Conservation (phyloP, 306 rosid species). For the Potentilla sterilis region DNA sequence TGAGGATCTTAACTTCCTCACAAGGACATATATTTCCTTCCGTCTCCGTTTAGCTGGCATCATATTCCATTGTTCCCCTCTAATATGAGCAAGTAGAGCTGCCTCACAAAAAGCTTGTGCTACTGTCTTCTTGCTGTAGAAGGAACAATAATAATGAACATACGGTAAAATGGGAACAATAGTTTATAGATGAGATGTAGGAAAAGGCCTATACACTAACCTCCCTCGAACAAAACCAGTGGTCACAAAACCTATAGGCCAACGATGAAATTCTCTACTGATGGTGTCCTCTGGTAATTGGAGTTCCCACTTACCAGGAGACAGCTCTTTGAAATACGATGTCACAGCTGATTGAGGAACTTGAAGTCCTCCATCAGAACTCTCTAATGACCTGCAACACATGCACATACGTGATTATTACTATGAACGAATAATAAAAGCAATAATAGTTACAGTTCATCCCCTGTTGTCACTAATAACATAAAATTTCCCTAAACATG, state of each 20-base stretch:
- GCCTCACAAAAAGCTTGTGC: slow-evolving; percentile 80
- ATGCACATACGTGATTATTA: not conserved
- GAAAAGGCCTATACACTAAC: slow-evolving; percentile 35
- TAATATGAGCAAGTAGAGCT: slow-evolving; percentile 48
- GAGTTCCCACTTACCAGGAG: slow-evolving; percentile 65
- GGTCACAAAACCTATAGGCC: slow-evolving; percentile 87
- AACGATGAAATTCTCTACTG: slow-evolving; percentile 56
- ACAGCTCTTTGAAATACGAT: slow-evolving; percentile 55
- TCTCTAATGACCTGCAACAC: slow-evolving; percentile 42
- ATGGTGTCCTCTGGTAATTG: slow-evolving; percentile 49
- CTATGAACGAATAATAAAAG: not conserved
- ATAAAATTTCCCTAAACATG: not conserved
- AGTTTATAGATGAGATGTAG: not conserved
- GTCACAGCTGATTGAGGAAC: slow-evolving; percentile 50
- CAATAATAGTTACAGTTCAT: not conserved
- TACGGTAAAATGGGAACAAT: not conserved
- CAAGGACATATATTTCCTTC: slow-evolving; percentile 68
- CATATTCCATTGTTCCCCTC: slow-evolving; percentile 62
- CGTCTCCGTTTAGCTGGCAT: slow-evolving; percentile 40
- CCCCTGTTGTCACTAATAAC: not conserved
- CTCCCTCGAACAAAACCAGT: slow-evolving; percentile 73
- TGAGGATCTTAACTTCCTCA: slow-evolving; percentile 71
- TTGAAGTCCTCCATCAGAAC: slow-evolving; percentile 49
- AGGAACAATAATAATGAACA: not conserved
- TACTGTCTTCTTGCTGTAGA: slow-evolving; percentile 68